phyloP scores from a whole-genome alignment of 768 basidiomycete genomes.

The Leccinum subtestaceum region DNA sequence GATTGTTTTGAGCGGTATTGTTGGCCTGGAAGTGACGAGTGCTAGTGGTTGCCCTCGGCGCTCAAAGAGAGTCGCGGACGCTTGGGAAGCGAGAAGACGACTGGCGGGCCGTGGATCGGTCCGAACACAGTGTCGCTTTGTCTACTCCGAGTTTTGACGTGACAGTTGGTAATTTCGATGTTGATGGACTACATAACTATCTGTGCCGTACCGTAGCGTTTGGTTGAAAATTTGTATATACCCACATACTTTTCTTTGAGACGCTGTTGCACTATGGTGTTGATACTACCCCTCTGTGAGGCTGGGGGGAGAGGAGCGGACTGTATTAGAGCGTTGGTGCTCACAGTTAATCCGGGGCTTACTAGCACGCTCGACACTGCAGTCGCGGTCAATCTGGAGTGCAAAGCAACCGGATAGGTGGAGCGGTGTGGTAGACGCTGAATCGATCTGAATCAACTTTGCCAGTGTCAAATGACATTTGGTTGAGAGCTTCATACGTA shows the following conservation, averaged over 20 bases:
- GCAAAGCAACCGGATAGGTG: too few species aligned
- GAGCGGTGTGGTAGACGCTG: too few species aligned
- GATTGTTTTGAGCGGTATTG: constrained; percentile 34
- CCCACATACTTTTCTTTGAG: neutral
- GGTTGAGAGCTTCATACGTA: too few species aligned
- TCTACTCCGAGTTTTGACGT: neutral
- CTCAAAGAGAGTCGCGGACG: neutral
- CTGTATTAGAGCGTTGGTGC: too few species aligned
- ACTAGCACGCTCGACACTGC: too few species aligned
- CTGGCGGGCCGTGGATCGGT: neutral
- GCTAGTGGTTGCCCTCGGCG: neutral
- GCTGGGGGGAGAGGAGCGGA: too few species aligned
- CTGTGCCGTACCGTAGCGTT: neutral
- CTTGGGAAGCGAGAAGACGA: neutral
- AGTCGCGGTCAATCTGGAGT: too few species aligned
- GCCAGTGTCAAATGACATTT: too few species aligned
- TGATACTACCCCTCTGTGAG: neutral
- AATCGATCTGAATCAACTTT: too few species aligned
- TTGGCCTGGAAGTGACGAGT: constrained; percentile 19
- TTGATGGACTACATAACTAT: neutral
- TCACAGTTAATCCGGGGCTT: too few species aligned
- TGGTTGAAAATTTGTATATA: too few species aligned
- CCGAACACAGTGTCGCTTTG: neutral
- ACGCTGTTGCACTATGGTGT: neutral
- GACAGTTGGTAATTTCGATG: neutral